Conservation (phyloP, 805 yeast species). For the Kockiozyma suomiensis region DNA sequence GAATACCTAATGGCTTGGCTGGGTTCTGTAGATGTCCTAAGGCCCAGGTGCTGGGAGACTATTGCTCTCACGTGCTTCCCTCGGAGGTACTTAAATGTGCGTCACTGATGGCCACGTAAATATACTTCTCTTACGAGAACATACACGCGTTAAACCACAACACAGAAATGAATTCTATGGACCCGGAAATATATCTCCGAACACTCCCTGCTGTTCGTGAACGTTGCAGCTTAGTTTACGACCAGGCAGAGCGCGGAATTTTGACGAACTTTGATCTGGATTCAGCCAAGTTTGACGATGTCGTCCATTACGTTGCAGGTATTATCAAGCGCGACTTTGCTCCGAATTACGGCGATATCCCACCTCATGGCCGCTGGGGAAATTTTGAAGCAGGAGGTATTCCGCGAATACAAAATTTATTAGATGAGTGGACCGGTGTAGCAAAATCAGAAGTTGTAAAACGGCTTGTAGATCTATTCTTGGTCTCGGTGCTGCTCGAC, state of each 20-base stretch:
- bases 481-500: constrained; percentile 63
- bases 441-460: constrained; percentile 53
- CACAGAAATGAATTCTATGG: background rate
- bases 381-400: constrained; percentile 59
- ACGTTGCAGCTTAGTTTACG: constrained; percentile 50
- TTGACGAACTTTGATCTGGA: constrained; percentile 52
- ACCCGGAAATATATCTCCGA: constrained; percentile 44
- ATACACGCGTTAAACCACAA: too few species aligned
- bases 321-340: constrained; percentile 53
- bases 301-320: constrained; percentile 51
- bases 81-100: too few species aligned
- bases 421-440: constrained; percentile 44
- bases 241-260: constrained; percentile 46
- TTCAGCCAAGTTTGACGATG: constrained; percentile 46
- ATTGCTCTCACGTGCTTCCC: too few species aligned
- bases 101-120: too few species aligned
- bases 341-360: constrained; percentile 50
- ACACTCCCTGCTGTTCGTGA: constrained; percentile 61
- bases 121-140: too few species aligned
- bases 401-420: constrained; percentile 50
- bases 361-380: constrained; percentile 71
- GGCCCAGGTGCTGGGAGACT: too few species aligned
- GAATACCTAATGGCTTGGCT: too few species aligned
- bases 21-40: too few species aligned
- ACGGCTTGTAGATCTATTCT: constrained; percentile 58